Evolutionary conservation across 768 basidiomycete species (phyloP).

Genomic region (Boletus subparvulus): DNA sequence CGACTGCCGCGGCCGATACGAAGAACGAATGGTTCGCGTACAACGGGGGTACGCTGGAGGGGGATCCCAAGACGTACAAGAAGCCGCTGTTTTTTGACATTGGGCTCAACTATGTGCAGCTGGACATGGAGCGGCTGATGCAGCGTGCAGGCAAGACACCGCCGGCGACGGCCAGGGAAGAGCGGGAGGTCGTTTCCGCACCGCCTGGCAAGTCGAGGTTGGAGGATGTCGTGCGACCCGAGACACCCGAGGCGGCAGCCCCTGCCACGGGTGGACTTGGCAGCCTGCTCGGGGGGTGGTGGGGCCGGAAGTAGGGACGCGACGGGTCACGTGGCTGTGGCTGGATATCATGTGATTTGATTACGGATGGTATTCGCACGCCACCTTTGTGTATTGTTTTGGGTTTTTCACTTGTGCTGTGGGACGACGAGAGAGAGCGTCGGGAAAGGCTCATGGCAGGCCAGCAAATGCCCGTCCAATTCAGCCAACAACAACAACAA

Average conservation of each 20-base stretch:
- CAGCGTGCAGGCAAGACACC: constrained; percentile 64
- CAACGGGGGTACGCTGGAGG: constrained; percentile 62
- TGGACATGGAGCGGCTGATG: constrained; percentile 78
- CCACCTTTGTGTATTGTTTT: constrained; percentile 15
- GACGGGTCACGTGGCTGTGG: constrained; percentile 2
- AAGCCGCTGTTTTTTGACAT: constrained; percentile 94
- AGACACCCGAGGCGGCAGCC: constrained; percentile 49
- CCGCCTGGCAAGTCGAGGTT: constrained; percentile 51
- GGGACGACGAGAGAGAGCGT: constrained; percentile 10
- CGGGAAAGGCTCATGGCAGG: constrained; percentile 19
- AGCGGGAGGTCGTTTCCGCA: constrained; percentile 15
- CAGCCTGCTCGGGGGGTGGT: constrained; percentile 79
- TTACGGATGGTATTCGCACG: constrained; percentile 17
- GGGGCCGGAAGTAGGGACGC: constrained; percentile 46
- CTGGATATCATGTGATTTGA: constrained; percentile 14
- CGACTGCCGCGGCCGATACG: constrained; percentile 46
- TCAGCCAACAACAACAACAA: constrained; percentile 21
- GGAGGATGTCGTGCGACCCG: constrained; percentile 47
- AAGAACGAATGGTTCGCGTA: constrained; percentile 79
- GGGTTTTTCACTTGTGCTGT: constrained; percentile 18
- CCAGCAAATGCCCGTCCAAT: constrained; percentile 28
- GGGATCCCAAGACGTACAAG: constrained; percentile 52
- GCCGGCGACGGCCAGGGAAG: constrained; percentile 15
- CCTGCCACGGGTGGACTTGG: constrained; percentile 56
- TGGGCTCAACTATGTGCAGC: constrained; percentile 86